Conservation (phyloP, 805 yeast species). For the Saccharomycopsis babjevae region DNA sequence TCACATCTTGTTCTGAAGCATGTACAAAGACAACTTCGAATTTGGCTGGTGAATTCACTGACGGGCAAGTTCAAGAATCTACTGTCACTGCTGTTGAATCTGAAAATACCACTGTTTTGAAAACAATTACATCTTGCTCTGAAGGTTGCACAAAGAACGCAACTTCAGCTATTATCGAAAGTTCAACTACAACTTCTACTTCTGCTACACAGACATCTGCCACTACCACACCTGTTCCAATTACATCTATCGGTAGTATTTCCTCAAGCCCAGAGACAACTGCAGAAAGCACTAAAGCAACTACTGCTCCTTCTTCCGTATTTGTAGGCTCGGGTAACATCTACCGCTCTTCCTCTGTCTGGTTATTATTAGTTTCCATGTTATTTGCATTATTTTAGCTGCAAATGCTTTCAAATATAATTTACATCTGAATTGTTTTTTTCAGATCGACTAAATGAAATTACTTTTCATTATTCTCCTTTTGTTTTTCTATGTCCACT, state of each 20-base stretch:
- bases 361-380: not conserved
- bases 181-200: not conserved
- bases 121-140: conserved; percentile 11
- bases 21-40: conserved; percentile 4
- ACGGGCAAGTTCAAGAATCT: conserved; percentile 12
- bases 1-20: conserved; percentile 6
- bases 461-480: too few relatives aligned
- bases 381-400: not conserved
- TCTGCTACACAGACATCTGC: not conserved
- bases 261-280: not conserved
- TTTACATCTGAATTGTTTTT: not conserved
- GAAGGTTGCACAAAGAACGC: conserved; percentile 1
- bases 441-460: not conserved
- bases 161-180: not conserved
- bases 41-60: conserved; percentile 9
- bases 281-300: not conserved
- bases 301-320: not conserved
- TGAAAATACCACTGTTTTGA: not conserved
- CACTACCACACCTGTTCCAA: not conserved
- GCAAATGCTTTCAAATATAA: not conserved
- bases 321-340: not conserved
- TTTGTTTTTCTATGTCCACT: too few relatives aligned
- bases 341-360: not conserved
- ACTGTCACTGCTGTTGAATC: conserved; percentile 19
- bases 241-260: not conserved